A percentile compares a stretch with the other conserved stretches of the same genome.
Evolutionary conservation across 176 grass and related monocot genomes (phyloP).

Genomic region (Carex scoparia): DNA sequence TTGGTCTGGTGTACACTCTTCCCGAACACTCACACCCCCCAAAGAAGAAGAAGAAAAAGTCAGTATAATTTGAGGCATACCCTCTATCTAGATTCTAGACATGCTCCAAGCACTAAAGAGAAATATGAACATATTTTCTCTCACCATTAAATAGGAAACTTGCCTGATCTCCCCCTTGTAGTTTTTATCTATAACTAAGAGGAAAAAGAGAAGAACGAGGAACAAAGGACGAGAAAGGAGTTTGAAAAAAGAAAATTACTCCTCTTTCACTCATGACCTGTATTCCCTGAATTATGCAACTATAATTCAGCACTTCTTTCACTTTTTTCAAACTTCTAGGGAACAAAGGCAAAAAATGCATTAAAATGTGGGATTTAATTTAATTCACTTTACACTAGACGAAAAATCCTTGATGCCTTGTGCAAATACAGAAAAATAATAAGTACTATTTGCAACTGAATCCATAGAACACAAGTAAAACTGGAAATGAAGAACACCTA

Average conservation of each 20-base stretch:
- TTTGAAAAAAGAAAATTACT: background rate
- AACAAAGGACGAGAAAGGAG: background rate
- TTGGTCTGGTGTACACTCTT: background rate
- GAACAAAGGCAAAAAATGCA: background rate
- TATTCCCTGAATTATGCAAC: background rate
- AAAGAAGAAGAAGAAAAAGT: background rate
- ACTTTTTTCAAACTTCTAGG: background rate
- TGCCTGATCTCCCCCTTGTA: background rate
- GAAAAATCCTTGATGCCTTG: background rate
- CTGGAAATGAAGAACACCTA: conserved; percentile 18
- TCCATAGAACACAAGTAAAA: background rate
- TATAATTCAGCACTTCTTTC: background rate
- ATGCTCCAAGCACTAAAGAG: background rate
- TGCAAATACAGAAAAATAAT: background rate
- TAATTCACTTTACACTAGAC: background rate
- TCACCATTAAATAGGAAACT: background rate
- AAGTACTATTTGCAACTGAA: background rate
- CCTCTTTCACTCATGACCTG: background rate
- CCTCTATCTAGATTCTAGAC: background rate
- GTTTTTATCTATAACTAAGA: background rate
- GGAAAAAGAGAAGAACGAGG: background rate
- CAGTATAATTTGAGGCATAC: background rate
- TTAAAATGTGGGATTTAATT: background rate
- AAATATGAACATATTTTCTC: background rate
- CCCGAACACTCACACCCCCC: background rate